phyloP scores from a whole-genome alignment of 2,329 filamentous ascomycete genomes.

The Zalaria obscura region DNA sequence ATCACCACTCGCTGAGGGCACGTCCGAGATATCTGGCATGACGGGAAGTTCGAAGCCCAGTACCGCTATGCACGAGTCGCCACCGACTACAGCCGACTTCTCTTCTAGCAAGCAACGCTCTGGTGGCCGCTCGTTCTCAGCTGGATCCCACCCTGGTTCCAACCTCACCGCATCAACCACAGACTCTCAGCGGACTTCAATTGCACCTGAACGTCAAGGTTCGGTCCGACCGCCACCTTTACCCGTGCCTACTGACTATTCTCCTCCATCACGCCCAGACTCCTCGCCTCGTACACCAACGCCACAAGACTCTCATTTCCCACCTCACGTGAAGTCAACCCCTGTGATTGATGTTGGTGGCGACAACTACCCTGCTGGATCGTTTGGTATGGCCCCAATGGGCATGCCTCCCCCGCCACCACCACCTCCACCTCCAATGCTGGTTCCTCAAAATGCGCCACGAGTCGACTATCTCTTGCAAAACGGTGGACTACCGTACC shows the following conservation, averaged over 20 bases:
- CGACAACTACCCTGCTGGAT: conserved; percentile 26
- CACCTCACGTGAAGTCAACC: conserved; percentile 21
- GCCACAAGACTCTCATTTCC: conserved; percentile 21
- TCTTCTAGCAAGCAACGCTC: neutral
- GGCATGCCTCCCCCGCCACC: conserved; percentile 43
- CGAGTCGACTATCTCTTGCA: conserved; percentile 86
- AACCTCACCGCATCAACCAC: conserved; percentile 25
- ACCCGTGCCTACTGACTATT: conserved; percentile 22
- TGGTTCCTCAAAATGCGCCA: conserved; percentile 52
- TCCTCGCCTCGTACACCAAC: conserved; percentile 32
- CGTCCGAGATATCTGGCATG: conserved; percentile 27
- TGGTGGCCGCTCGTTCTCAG: conserved; percentile 8
- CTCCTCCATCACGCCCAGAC: conserved; percentile 25
- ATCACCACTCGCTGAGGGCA: conserved; percentile 16
- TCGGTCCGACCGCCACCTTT: conserved; percentile 15
- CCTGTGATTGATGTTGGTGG: conserved; percentile 23
- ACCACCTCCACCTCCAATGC: conserved; percentile 59
- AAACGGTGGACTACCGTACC: conserved; percentile 64
- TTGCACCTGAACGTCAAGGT: conserved; percentile 24
- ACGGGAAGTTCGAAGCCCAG: neutral
- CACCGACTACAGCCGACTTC: neutral
- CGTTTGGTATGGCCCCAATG: conserved; percentile 11
- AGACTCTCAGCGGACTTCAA: conserved; percentile 32
- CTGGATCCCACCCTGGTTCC: conserved; percentile 22
- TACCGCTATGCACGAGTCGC: neutral